phyloP scores from a whole-genome alignment of 1,139 yeast genomes.

The Groenewaldozyma sp. region DNA sequence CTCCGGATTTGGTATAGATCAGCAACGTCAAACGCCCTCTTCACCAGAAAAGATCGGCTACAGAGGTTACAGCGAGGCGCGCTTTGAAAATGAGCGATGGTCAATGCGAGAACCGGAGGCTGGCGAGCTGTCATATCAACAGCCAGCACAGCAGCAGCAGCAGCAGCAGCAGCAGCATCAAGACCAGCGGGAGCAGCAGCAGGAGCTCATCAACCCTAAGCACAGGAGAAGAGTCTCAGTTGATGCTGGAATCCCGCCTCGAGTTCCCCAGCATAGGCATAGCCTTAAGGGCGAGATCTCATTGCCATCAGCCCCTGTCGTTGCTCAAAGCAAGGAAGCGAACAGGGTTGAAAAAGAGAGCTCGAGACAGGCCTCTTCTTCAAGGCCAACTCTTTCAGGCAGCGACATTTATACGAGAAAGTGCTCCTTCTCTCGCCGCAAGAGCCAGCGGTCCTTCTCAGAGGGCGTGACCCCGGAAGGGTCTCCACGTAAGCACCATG shows the following conservation, averaged over 20 bases:
- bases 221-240: slow-evolving; percentile 6
- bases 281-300: background rate
- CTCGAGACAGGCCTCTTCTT: background rate
- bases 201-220: background rate
- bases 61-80: background rate
- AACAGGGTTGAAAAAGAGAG: background rate
- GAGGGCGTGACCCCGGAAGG: too few species aligned
- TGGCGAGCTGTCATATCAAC: background rate
- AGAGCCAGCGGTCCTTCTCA: slow-evolving; percentile 2
- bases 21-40: background rate
- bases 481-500: too few species aligned
- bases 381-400: slow-evolving; percentile 1
- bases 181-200: too few species aligned
- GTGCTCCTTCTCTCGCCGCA: slow-evolving; percentile 17
- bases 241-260: slow-evolving; percentile 24
- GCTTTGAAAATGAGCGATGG: background rate
- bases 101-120: background rate
- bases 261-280: slow-evolving; percentile 20
- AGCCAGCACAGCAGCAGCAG: too few species aligned
- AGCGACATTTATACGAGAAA: slow-evolving; percentile 20
- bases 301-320: slow-evolving; percentile 1
- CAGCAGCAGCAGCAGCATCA: too few species aligned
- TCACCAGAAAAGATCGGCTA: background rate
- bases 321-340: slow-evolving; percentile 2
- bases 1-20: slow-evolving; percentile 2